Evolutionary conservation across 345 rosid species (phyloP), one percentile per base, ranked within the genome.

Genomic region (Corchorus capsularis): DNA sequence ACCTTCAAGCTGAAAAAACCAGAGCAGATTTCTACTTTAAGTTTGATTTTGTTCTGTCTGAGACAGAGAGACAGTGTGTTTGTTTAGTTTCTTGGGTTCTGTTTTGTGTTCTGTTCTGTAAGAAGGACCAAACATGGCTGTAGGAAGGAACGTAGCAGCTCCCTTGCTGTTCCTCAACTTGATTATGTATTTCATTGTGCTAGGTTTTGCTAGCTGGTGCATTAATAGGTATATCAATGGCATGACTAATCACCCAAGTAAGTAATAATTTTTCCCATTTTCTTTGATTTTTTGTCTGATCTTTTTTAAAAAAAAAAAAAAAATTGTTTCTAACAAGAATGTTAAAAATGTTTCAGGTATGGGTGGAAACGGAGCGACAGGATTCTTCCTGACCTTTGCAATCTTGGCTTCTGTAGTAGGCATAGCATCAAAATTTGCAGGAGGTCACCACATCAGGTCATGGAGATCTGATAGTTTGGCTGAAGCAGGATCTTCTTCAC

Each of bases 121-220:
- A 73, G 52, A 17, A 46, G 20, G 16, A 47, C 69, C 53, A 34
- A 63, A 53, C 27, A 85, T 78, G 20, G 90, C 93, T 1, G 91
- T 87, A 6, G 98, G 96, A 60, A 92, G 99, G 67, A 92, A 85
- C 90, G 17, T 91, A 56, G 99, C 95, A 73, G 97, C 93, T 55
- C 97, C 98, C 47, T 74, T 93, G 85, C 82, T 93, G 94, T 96
- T 96, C 66, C 87, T 96, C 22, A 96, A 93, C 87, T 78, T 92
- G 83, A 35, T 96, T 67, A 86, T 90, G 95, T 92, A 96, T 74
- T 46, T 82, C 45, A 91, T 96, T 55, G 94, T 88, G 41, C 59
- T 92, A 65, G 98, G 95, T 17, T 96, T 96, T 67, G 87, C 95
- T 5, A 92, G 97, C 74, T 96, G 99, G 97, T 91, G 96, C 75